These are phyloP conservation scores for Gaertneriomyces sp. DNA, from an alignment of 192 early-diverging fungal genomes.

Conservation along the genomic window DNA sequence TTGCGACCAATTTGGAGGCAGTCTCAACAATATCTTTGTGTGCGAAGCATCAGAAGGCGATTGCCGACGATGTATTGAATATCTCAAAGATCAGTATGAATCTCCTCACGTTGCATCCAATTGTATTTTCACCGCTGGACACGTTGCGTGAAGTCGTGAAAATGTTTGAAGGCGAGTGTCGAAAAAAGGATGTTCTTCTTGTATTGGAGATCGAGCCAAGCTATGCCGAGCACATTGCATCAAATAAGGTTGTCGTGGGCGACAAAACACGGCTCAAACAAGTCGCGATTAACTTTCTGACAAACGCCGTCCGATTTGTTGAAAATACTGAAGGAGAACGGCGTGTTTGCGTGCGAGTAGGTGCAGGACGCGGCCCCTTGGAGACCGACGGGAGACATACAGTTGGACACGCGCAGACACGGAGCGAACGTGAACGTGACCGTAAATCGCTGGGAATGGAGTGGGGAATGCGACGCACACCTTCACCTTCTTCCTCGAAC, in stretches of 20 bases:
- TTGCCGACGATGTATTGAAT: conserved; percentile 43
- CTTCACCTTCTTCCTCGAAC: too few species aligned
- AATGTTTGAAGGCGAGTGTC: conserved; percentile 36
- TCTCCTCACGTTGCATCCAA: conserved; percentile 27
- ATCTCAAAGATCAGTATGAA: conserved; percentile 40
- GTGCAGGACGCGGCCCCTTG: too few species aligned
- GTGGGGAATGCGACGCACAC: too few species aligned
- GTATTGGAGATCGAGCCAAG: conserved; percentile 38
- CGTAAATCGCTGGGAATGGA: too few species aligned
- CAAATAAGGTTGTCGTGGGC: conserved; percentile 42
- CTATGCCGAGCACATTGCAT: conserved; percentile 31
- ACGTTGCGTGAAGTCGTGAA: conserved; percentile 25
- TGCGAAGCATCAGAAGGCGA: conserved; percentile 38
- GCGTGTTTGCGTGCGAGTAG: too few species aligned
- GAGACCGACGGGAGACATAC: too few species aligned
- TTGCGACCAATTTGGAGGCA: conserved; percentile 21
- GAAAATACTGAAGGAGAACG: conserved; percentile 27
- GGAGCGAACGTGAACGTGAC: neutral
- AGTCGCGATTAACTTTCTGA: conserved; percentile 49
- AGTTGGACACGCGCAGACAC: too few species aligned
- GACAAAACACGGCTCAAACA: conserved; percentile 49
- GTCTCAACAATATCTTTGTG: conserved; percentile 35
- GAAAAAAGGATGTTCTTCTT: conserved; percentile 34
- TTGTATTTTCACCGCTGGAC: conserved; percentile 26
- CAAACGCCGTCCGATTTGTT: conserved; percentile 57